These are phyloP conservation scores for Penstemon davidsonii DNA, from an alignment of 257 asterid genomes.

Conservation along the genomic window DNA sequence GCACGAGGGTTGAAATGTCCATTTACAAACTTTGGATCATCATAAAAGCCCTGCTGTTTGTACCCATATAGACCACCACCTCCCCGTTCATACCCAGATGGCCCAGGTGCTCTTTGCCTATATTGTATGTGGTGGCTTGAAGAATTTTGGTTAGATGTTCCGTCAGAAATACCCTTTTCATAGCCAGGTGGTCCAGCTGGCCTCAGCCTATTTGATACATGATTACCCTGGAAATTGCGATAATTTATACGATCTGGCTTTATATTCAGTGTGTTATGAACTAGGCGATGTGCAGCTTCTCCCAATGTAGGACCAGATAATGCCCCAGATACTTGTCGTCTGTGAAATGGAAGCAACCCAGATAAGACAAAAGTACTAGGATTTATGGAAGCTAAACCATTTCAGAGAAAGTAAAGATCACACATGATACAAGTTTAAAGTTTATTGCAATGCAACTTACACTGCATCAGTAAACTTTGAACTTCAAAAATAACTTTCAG, in stretches of 20 bases:
- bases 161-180: constrained; percentile 55
- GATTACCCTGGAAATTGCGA: constrained; percentile 43
- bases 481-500: neutral
- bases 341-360: constrained; percentile 37
- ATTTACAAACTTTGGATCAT: constrained; percentile 34
- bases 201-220: constrained; percentile 42
- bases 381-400: neutral
- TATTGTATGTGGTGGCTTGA: constrained; percentile 37
- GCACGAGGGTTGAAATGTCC: constrained; percentile 18
- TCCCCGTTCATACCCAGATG: constrained; percentile 39
- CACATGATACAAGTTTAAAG: neutral
- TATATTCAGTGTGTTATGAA: constrained; percentile 66
- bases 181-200: constrained; percentile 82
- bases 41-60: constrained; percentile 31
- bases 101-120: constrained; percentile 48
- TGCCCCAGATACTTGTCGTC: constrained; percentile 79
- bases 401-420: neutral
- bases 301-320: constrained; percentile 82
- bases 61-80: constrained; percentile 49
- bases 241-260: constrained; percentile 44
- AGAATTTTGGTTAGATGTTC: constrained; percentile 34
- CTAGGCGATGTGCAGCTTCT: constrained; percentile 91
- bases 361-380: constrained; percentile 12
- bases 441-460: neutral
- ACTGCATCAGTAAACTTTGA: neutral